Evolutionary conservation across 1,139 yeast species (phyloP).

Genomic region (Nakaseomyces bracarensis): DNA sequence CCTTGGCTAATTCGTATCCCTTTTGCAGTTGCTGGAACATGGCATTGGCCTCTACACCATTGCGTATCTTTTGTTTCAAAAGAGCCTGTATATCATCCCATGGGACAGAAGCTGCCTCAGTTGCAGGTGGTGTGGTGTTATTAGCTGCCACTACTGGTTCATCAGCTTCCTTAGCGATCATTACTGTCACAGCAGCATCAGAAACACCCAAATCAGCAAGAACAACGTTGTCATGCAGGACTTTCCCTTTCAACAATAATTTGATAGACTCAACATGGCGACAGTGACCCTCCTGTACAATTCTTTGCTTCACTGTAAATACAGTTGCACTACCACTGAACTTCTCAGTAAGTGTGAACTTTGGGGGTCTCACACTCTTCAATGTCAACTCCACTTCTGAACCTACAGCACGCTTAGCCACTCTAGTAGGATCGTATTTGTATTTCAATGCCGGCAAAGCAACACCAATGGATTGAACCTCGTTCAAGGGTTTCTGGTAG

Average conservation of each 20-base stretch:
- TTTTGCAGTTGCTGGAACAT: slow-evolving; percentile 36
- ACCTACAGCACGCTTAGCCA: neutral
- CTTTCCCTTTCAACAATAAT: slow-evolving; percentile 42
- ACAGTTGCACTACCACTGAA: slow-evolving; percentile 32
- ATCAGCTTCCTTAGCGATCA: slow-evolving; percentile 23
- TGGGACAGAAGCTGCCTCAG: slow-evolving; percentile 22
- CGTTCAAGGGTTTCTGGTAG: slow-evolving; percentile 26
- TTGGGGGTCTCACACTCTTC: slow-evolving; percentile 42
- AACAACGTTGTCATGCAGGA: slow-evolving; percentile 37
- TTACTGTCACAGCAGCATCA: slow-evolving; percentile 31
- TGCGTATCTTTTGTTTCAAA: slow-evolving; percentile 21
- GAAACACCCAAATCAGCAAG: slow-evolving; percentile 23
- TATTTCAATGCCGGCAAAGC: slow-evolving; percentile 34
- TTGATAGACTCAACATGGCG: slow-evolving; percentile 32
- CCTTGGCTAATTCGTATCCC: slow-evolving; percentile 30
- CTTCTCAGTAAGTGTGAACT: slow-evolving; percentile 31
- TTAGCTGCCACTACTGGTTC: slow-evolving; percentile 12
- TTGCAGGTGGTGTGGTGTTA: slow-evolving; percentile 2
- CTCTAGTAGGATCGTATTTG: slow-evolving; percentile 18
- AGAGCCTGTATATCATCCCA: slow-evolving; percentile 33
- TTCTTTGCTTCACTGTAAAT: slow-evolving; percentile 34
- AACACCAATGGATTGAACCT: slow-evolving; percentile 28
- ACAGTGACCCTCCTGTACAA: slow-evolving; percentile 28
- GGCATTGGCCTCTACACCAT: slow-evolving; percentile 16
- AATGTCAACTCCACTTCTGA: slow-evolving; percentile 26